These are phyloP conservation scores for Singerocomus rubriflavus DNA, from an alignment of 1,284 basidiomycete genomes.

Conservation along the genomic window DNA sequence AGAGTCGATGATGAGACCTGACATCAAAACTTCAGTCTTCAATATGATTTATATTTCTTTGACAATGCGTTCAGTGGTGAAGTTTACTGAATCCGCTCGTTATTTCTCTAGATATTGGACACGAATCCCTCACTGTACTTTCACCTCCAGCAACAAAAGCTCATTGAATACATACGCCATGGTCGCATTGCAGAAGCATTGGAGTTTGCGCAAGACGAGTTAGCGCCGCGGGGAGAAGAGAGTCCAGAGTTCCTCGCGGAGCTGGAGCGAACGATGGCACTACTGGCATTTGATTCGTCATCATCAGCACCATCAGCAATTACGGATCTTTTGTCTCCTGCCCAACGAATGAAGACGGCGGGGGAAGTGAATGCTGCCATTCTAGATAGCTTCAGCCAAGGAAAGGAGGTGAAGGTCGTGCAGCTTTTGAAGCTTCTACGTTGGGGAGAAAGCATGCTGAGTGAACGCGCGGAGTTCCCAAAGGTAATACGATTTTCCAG, in stretches of 20 bases:
- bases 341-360: slow-evolving; percentile 90
- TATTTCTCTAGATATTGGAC: slow-evolving; percentile 79
- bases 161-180: slow-evolving; percentile 92
- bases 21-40: slow-evolving; percentile 88
- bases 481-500: slow-evolving; percentile 43
- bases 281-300: slow-evolving; percentile 85
- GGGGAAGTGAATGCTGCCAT: slow-evolving; percentile 95
- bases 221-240: slow-evolving; percentile 94
- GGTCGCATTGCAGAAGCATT: slow-evolving; percentile 80
- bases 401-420: slow-evolving; percentile 87
- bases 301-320: slow-evolving; percentile 64
- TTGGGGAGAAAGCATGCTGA: slow-evolving; percentile 85
- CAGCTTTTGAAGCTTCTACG: slow-evolving; percentile 82
- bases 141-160: slow-evolving; percentile 88
- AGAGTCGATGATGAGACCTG: slow-evolving; percentile 71
- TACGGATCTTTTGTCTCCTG: slow-evolving; percentile 76
- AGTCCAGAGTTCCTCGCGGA: slow-evolving; percentile 91
- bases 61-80: neutral
- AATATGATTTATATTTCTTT: slow-evolving; percentile 62
- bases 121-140: slow-evolving; percentile 90
- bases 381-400: slow-evolving; percentile 86
- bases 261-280: slow-evolving; percentile 92
- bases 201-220: slow-evolving; percentile 87
- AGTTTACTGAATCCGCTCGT: slow-evolving; percentile 21
- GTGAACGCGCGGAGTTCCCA: slow-evolving; percentile 73